phyloP scores from a whole-genome alignment of 2,329 filamentous ascomycete genomes.

The Trichoderma polysporum region DNA sequence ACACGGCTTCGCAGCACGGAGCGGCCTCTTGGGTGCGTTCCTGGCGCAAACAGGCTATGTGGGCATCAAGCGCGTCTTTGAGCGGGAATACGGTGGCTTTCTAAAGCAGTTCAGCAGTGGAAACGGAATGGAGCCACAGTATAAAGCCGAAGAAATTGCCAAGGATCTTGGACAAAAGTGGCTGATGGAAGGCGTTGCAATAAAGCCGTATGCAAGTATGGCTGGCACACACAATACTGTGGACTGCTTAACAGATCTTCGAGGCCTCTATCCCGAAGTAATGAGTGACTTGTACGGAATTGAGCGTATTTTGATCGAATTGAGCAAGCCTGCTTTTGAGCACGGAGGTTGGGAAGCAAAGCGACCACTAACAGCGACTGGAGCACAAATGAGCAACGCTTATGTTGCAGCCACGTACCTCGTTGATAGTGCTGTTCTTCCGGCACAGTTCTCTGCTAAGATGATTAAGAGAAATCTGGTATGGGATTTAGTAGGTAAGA shows the following conservation, averaged over 20 bases:
- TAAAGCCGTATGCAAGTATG: slow-evolving; percentile 41
- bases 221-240: slow-evolving; percentile 38
- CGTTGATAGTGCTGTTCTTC: slow-evolving; percentile 37
- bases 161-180: slow-evolving; percentile 38
- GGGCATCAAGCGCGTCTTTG: slow-evolving; percentile 43
- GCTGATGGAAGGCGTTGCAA: slow-evolving; percentile 35
- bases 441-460: slow-evolving; percentile 33
- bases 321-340: slow-evolving; percentile 31
- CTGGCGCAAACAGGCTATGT: slow-evolving; percentile 40
- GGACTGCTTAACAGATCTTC: slow-evolving; percentile 36
- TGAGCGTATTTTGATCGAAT: slow-evolving; percentile 31
- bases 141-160: slow-evolving; percentile 27
- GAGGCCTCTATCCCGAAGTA: slow-evolving; percentile 29
- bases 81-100: slow-evolving; percentile 44
- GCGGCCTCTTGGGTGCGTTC: slow-evolving; percentile 41
- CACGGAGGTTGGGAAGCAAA: slow-evolving; percentile 39
- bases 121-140: slow-evolving; percentile 3
- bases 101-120: slow-evolving; percentile 38
- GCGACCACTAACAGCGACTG: slow-evolving; percentile 36
- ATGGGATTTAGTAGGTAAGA: slow-evolving; percentile 37
- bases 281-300: slow-evolving; percentile 29
- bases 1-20: slow-evolving; percentile 46
- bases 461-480: slow-evolving; percentile 37
- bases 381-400: slow-evolving; percentile 40
- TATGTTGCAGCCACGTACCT: slow-evolving; percentile 40